Percentiles rank a stretch among this genome's conserved stretches.
These are phyloP conservation scores for Diaporthe humulicola DNA, from an alignment of 2,329 filamentous ascomycete species.

Conservation along the genomic window DNA sequence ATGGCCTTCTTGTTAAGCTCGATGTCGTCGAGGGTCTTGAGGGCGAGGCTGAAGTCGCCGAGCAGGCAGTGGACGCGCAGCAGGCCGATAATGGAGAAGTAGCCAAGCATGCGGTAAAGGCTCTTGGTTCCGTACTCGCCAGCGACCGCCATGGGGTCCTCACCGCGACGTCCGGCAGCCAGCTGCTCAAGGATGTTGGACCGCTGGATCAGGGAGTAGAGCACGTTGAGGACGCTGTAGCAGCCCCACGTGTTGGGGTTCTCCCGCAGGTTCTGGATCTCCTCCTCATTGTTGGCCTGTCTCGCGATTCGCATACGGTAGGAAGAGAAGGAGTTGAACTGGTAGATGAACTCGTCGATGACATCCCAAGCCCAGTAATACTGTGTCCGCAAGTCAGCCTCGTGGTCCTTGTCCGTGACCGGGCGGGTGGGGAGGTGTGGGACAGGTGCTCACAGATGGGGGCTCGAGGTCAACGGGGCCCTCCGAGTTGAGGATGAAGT, in stretches of 20 bases:
- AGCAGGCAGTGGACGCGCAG: slow-evolving; percentile 96
- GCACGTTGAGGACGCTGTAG: slow-evolving; percentile 98
- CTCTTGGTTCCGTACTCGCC: slow-evolving; percentile 96
- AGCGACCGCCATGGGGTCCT: slow-evolving; percentile 88
- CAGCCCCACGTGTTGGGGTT: slow-evolving; percentile 99
- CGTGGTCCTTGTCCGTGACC: slow-evolving; percentile 7
- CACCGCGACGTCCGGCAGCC: slow-evolving; percentile 91
- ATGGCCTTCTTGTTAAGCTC: slow-evolving; percentile 99
- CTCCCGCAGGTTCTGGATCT: slow-evolving; percentile 90
- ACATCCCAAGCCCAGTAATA: slow-evolving; percentile 99
- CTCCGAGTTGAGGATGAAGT: slow-evolving; percentile 99
- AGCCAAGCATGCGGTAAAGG: slow-evolving; percentile 97
- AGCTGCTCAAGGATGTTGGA: slow-evolving; percentile 99
- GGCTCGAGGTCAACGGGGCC: slow-evolving; percentile 98
- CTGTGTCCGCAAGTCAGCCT: slow-evolving; percentile 60
- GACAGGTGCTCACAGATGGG: slow-evolving; percentile 80
- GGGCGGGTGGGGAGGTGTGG: background rate
- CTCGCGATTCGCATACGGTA: slow-evolving; percentile 94
- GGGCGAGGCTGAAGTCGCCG: slow-evolving; percentile 96
- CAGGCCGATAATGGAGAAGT: slow-evolving; percentile 99
- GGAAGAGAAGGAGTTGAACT: slow-evolving; percentile 99
- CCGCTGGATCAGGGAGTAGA: slow-evolving; percentile 98
- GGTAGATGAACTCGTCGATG: slow-evolving; percentile 99
- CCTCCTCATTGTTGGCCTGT: slow-evolving; percentile 87
- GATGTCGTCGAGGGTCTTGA: slow-evolving; percentile 99